Evolutionary conservation across 2,329 filamentous ascomycete genomes (phyloP).

Genomic region (Botrytis pseudocinerea): DNA sequence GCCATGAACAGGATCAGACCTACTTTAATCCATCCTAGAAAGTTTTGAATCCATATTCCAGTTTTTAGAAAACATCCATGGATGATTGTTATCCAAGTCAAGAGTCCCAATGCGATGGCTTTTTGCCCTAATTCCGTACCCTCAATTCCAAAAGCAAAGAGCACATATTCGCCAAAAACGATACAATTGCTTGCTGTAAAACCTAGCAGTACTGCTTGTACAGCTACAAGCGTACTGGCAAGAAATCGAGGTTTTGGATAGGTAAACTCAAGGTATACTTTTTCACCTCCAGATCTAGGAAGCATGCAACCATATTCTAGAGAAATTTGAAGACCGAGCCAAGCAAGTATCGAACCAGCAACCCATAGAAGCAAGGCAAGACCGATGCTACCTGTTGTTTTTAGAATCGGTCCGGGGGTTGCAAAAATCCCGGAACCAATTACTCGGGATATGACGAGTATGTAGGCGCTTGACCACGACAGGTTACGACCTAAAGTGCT

Average conservation of each 20-base stretch:
- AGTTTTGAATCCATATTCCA: slow-evolving; percentile 61
- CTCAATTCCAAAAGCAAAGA: slow-evolving; percentile 47
- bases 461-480: slow-evolving; percentile 36
- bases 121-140: slow-evolving; percentile 50
- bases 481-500: slow-evolving; percentile 54
- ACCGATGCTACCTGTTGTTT: slow-evolving; percentile 64
- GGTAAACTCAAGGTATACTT: slow-evolving; percentile 56
- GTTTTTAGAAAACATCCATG: slow-evolving; percentile 59
- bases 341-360: slow-evolving; percentile 48
- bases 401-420: slow-evolving; percentile 65
- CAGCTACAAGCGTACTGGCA: slow-evolving; percentile 53
- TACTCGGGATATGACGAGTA: slow-evolving; percentile 38
- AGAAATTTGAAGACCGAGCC: slow-evolving; percentile 47
- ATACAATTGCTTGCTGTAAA: slow-evolving; percentile 55
- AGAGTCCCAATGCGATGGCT: slow-evolving; percentile 49
- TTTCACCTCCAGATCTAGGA: slow-evolving; percentile 51
- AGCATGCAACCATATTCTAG: slow-evolving; percentile 50
- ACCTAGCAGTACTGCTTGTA: slow-evolving; percentile 51
- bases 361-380: slow-evolving; percentile 57
- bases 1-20: slow-evolving; percentile 62
- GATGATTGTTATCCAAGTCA: slow-evolving; percentile 58
- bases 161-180: slow-evolving; percentile 52
- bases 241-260: slow-evolving; percentile 54
- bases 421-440: slow-evolving; percentile 38
- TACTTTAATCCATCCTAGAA: slow-evolving; percentile 64